These are phyloP conservation scores for Fusarium nelsonii DNA, from an alignment of 2,329 filamentous ascomycete species.

Conservation along the genomic window DNA sequence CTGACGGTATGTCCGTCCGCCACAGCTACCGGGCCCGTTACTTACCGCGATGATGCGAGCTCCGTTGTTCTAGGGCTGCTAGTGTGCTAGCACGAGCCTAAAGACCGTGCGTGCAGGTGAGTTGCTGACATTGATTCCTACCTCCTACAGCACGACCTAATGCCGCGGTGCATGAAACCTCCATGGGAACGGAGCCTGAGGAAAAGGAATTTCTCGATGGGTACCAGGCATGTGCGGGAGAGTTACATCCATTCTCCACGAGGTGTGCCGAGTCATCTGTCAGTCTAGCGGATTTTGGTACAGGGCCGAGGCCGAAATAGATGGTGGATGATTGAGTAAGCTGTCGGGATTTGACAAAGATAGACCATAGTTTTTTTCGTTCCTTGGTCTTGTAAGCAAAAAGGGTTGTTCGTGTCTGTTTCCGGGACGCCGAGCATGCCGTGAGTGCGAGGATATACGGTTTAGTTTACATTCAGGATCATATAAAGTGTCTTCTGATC, in stretches of 20 bases:
- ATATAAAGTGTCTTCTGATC: constrained; percentile 33
- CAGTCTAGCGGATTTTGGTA: constrained; percentile 25
- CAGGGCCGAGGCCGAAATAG: constrained; percentile 33
- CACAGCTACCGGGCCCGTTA: constrained; percentile 28
- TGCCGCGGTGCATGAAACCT: background rate
- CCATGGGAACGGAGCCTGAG: background rate
- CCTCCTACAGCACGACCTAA: background rate
- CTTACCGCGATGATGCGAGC: constrained; percentile 9
- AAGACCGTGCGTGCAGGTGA: constrained; percentile 9
- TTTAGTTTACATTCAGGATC: background rate
- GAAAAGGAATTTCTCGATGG: constrained; percentile 22
- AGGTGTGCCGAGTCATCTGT: constrained; percentile 38
- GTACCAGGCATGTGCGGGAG: constrained; percentile 7
- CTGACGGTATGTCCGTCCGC: constrained; percentile 20
- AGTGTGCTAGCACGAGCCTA: constrained; percentile 36
- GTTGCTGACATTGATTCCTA: background rate
- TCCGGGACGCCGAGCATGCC: constrained; percentile 27
- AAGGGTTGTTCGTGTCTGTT: background rate
- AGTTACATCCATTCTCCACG: constrained; percentile 27
- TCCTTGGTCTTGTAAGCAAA: constrained; percentile 27
- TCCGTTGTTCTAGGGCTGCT: constrained; percentile 35
- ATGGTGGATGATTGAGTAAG: constrained; percentile 33
- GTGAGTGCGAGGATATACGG: constrained; percentile 1
- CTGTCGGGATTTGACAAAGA: constrained; percentile 23
- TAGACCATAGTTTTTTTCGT: constrained; percentile 9